Base-by-base conservation (phyloP, 495 filamentous ascomycete genomes). In the Trichocladium uniseriatum region DNA sequence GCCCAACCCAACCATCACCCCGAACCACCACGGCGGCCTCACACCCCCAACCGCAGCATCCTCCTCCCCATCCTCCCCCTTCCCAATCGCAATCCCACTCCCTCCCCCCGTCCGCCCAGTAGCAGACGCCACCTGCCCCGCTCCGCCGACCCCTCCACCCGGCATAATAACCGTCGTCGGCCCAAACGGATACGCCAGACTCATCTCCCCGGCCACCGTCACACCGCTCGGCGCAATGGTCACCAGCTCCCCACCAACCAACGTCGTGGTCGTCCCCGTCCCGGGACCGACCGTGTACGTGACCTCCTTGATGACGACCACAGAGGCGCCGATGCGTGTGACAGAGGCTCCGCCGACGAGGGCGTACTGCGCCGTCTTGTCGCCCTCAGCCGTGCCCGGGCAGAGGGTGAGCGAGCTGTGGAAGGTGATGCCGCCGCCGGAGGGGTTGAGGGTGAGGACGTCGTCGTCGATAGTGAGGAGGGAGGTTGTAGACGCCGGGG, bases 281-380 rank as follows among this genome's bases (percentile, higher is more conserved):
- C 59, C 60, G 0, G 65, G 57, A 6, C 67, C 69, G 48, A 78
- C 58, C 2, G 67, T 69, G 52, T 73, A 74, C 0, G 71, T 76
- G 2, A 53, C 45, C 8, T 67, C 66, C n/a, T 59, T 51, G 34
- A 81, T 60, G 8, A 79, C 68, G 5, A 77, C 74, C 4, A 73
- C 61, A 5, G 72, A 73, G 0, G 71, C 55, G 21, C 73, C 75
- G 22, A 77, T 49, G 48, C 72, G 65, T 4, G 73, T 72, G 28
- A 77, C 56, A 5, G 69, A 69, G 7, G 68, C 67, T 10, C 75
- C 75, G 29, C 74, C 74, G 3, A 69, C 66, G 11, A 76, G 55
- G 2, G 61, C 68, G 38, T 67, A 67, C 24, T 64, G 59, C 13
- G 72, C 74, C 27, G 6, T 55, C 64, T 9, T 48, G 39, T 15